Percentiles rank a stretch among this genome's conserved stretches.
phyloP scores from a whole-genome alignment of 2,329 filamentous ascomycete species.

The Elsinoe ampelina region DNA sequence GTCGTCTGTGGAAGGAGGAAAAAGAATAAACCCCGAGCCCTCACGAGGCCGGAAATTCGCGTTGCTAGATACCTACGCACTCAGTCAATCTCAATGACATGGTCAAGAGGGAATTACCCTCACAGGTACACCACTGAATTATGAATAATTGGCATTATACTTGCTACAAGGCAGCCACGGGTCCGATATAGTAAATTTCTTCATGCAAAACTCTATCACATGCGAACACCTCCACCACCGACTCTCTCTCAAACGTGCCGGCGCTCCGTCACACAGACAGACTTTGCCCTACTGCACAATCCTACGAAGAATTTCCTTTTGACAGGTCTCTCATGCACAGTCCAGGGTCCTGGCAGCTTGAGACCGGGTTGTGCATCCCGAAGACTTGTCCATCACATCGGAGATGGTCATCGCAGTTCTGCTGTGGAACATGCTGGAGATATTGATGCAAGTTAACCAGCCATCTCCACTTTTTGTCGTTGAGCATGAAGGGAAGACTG shows the following conservation, averaged over 20 bases:
- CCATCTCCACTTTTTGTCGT: not conserved
- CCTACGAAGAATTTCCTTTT: not conserved
- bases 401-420: not conserved
- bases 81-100: not conserved
- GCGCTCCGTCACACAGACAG: not conserved
- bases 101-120: not conserved
- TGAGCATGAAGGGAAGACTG: not conserved
- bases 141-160: too few species aligned
- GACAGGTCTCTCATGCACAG: not conserved
- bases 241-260: not conserved
- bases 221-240: constrained; percentile 1
- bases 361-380: not conserved
- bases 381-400: not conserved
- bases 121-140: too few species aligned
- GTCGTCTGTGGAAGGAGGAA: not conserved
- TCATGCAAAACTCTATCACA: not conserved
- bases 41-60: not conserved
- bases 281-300: not conserved
- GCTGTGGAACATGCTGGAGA: not conserved
- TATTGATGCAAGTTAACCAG: too few species aligned
- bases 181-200: too few species aligned
- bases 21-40: not conserved
- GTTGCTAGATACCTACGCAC: too few species aligned
- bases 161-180: too few species aligned
- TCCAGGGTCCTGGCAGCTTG: not conserved